Evolutionary conservation across 306 rosid species (phyloP), one percentile per base, ranked within the genome.

Genomic region (Erythrophleum fordii): DNA sequence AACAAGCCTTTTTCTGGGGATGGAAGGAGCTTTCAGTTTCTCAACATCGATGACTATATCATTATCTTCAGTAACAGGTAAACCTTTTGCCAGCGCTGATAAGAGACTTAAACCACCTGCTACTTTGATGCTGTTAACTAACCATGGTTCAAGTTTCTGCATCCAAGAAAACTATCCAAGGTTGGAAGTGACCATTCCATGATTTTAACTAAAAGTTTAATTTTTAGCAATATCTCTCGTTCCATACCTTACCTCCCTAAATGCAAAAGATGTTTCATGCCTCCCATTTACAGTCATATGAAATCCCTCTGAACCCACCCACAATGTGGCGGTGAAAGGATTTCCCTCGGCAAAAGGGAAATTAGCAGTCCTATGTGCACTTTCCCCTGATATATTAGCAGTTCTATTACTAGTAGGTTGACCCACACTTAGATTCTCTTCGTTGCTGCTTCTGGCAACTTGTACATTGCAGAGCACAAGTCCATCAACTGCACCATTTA

Each of bases 81-180:
- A 90, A 70, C 92, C 98, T 90, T 90, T 95, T 48, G 98, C 98
- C 79, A 95, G 82, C 69, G 86, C 86, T n/a, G 97, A 95, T 75
- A 95, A 84, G 51, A 91, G 69, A 83, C 78, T 85, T 79, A 94
- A 77, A 77, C 88, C 87, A 39, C 97, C 97, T 12, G 86, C 76
- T 66, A 90, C 90, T 83, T 88, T 89, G 82, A 92, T 80, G 74
- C 77, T 85, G 85, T 80, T 85, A 77, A 92, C 97, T 66, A 83
- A 85, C 95, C 98, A 95, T 8, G 97, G 98, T 75, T 92, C 98
- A 75, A 95, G 92, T 79, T 90, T 95, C 97, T 92, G 97, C 93
- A 87, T 80, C 55, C 67, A 83, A 53, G 45, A 79, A 70, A 80
- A 75, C 26, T 6, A 16, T 31, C 67, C 64, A 53, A 77, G 41